A percentile compares a stretch with the other conserved stretches of the same genome.
These are phyloP conservation scores for Paecilomyces dactylethromorphus DNA, from an alignment of 2,329 filamentous ascomycete genomes.

Conservation along the genomic window DNA sequence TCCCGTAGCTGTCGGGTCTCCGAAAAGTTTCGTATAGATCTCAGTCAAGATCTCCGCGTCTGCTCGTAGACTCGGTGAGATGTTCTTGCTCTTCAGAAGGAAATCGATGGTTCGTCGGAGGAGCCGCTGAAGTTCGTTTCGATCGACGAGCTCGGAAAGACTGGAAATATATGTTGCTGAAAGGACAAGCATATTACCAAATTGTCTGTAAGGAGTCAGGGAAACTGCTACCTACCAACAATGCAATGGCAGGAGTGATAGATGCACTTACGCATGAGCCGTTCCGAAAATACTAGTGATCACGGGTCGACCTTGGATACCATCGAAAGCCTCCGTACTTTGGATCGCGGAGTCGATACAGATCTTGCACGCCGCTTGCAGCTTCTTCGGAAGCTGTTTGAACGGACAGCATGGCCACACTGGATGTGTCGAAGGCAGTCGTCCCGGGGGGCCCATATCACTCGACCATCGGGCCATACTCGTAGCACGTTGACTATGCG, in stretches of 20 bases:
- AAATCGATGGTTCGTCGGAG: slow-evolving; percentile 71
- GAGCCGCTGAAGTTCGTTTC: slow-evolving; percentile 51
- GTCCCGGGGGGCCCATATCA: slow-evolving; percentile 26
- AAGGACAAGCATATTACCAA: slow-evolving; percentile 89
- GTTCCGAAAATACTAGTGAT: slow-evolving; percentile 97
- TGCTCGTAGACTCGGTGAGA: slow-evolving; percentile 65
- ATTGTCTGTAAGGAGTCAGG: slow-evolving; percentile 61
- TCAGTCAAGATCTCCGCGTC: slow-evolving; percentile 68
- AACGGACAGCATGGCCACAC: slow-evolving; percentile 17
- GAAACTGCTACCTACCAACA: slow-evolving; percentile 14
- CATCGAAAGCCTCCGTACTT: slow-evolving; percentile 78
- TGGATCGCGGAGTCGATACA: slow-evolving; percentile 71
- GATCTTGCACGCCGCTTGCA: slow-evolving; percentile 50
- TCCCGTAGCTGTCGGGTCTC: slow-evolving; percentile 16
- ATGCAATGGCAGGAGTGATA: background rate
- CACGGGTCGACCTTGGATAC: slow-evolving; percentile 58
- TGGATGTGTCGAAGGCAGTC: background rate
- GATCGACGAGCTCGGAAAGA: slow-evolving; percentile 53
- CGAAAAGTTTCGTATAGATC: slow-evolving; percentile 40
- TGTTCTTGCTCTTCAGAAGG: slow-evolving; percentile 61
- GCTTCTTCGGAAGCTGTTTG: slow-evolving; percentile 37
- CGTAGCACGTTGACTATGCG: slow-evolving; percentile 20
- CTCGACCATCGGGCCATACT: slow-evolving; percentile 26
- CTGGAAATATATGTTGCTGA: slow-evolving; percentile 69
- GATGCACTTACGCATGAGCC: slow-evolving; percentile 80